These are phyloP conservation scores for Pythium phragmitis DNA, from an alignment of 352 stramenopile genomes.

Conservation along the genomic window DNA sequence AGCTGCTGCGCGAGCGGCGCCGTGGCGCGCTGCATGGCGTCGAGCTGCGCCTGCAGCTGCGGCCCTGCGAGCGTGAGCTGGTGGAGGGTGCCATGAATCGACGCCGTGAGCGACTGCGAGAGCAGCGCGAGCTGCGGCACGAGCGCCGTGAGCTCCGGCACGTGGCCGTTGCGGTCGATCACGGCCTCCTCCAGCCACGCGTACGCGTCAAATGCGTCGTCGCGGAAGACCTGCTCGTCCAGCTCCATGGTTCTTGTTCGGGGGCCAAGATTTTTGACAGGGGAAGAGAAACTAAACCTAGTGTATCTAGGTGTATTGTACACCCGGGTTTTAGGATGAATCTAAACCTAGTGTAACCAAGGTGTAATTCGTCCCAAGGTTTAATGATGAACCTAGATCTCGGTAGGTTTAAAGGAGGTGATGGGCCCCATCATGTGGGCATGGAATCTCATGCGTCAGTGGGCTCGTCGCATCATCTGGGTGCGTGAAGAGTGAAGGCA, in stretches of 20 bases:
- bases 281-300: no score
- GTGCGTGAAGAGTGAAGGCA: not conserved
- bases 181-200: constrained; percentile 71
- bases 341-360: constrained; percentile 9
- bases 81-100: constrained; percentile 58
- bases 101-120: constrained; percentile 55
- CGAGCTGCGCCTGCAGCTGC: constrained; percentile 54
- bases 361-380: not conserved
- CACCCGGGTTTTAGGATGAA: not conserved
- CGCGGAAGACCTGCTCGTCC: constrained; percentile 46
- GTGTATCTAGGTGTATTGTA: not conserved
- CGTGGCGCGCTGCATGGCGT: constrained; percentile 42
- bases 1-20: constrained; percentile 44
- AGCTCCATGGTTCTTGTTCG: constrained; percentile 26
- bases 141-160: constrained; percentile 36
- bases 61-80: constrained; percentile 50
- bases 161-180: constrained; percentile 31
- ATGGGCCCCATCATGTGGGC: not conserved
- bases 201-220: constrained; percentile 61
- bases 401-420: not conserved
- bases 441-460: not conserved
- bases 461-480: not conserved
- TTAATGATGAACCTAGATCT: not conserved
- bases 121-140: constrained; percentile 61
- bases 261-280: not conserved